phyloP scores from a whole-genome alignment of 176 grass and related monocot species.

The Olyra latifolia region DNA sequence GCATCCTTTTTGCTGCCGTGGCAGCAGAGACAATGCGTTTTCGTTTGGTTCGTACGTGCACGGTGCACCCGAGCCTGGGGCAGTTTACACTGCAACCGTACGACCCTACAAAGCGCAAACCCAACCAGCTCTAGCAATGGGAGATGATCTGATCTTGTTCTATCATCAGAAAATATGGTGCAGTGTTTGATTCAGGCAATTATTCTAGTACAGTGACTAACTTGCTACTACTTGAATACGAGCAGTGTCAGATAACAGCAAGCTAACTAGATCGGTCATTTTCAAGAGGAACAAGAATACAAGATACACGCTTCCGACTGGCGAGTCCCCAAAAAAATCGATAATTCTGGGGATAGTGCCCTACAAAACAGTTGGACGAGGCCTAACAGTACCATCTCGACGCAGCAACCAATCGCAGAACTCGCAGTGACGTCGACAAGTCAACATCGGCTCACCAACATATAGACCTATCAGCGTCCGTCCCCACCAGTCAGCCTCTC shows the following conservation, averaged over 20 bases:
- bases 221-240: not conserved
- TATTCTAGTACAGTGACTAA: not conserved
- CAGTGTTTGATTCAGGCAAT: not conserved
- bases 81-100: not conserved
- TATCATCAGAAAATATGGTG: not conserved
- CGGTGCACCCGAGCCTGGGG: too few relatives aligned
- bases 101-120: not conserved
- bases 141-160: not conserved
- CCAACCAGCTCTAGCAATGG: not conserved
- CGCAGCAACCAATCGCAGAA: slow-evolving; percentile 11
- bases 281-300: not conserved
- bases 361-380: slow-evolving; percentile 4
- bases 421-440: not conserved
- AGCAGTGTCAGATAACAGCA: not conserved
- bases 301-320: not conserved
- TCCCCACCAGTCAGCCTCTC: slow-evolving; percentile 16
- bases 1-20: not conserved
- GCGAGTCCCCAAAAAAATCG: not conserved
- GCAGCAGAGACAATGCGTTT: not conserved
- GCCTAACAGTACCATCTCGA: not conserved
- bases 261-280: not conserved
- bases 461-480: not conserved
- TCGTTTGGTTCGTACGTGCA: not conserved
- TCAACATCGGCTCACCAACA: slow-evolving; percentile 24
- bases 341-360: not conserved